Base-by-base conservation (phyloP, 768 basidiomycete genomes). In the Lactifluus pinguis region DNA sequence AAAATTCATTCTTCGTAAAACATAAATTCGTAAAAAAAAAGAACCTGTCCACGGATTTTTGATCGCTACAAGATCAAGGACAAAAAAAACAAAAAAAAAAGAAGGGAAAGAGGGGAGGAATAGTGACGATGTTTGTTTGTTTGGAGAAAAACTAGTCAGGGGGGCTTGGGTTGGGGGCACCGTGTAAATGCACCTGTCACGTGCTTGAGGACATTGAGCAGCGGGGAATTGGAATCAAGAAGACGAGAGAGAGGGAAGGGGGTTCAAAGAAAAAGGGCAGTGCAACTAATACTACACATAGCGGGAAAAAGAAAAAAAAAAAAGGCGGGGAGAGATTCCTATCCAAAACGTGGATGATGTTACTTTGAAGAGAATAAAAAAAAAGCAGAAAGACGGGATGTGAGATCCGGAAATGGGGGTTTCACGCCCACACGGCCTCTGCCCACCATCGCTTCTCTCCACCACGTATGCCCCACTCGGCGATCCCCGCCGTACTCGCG, bases 361-460 rank as follows among this genome's bases (percentile, higher is more conserved):
- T 54, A 7, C 41, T 29, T 53, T 19, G 4, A 4, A 4, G 15
- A 49, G 19, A 34, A 34, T 34, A 34, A 34, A 34, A 34, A 34
- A 34, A 7, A 32, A 32, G 30, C 17, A 15, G 17, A 25, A 42
- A 29, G 6, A 25, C 11, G 42, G 10, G 13, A 11, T 5, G 44
- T 30, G 25, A 8, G 5, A 10, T 25, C 25, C 2, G 25, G 25
- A 29, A 9, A 10, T 19, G 5, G 14, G 6, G 14, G 14, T 14
- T 34, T 70, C 65, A 80, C 60, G 73, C 77, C 75, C 79, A 79
- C 41, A 69, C 68, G 1, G 77, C 76, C 65, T 76, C 79, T 48
- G 76, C 73, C 84, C 85, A 89, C 86, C 86, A 90, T 53, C 80
- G 75, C 76, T 86, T 87, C 64, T 85, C 85, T 14, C 83, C 81